Percentiles rank a stretch among this genome's conserved stretches.
Evolutionary conservation across 306 rosid species (phyloP).

Genomic region (Casuarina glauca): DNA sequence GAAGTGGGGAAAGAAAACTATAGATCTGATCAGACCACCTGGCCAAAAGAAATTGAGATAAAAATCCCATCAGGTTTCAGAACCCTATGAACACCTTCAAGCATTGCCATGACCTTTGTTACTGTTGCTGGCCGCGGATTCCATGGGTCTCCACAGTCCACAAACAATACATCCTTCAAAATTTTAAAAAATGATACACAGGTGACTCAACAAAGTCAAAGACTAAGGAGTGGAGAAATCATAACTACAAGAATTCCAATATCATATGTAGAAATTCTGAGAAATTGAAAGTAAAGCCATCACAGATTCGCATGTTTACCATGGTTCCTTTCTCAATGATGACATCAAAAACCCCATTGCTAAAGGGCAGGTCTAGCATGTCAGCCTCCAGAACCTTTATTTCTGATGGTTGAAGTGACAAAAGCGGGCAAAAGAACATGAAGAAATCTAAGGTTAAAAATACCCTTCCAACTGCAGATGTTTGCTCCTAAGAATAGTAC

Average conservation of each 20-base stretch:
- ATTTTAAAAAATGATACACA: constrained; percentile 25
- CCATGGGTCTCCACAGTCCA: constrained; percentile 96
- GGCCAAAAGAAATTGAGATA: constrained; percentile 92
- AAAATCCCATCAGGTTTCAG: constrained; percentile 73
- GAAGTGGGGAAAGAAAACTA: constrained; percentile 16
- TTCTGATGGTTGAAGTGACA: constrained; percentile 48
- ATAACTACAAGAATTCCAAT: constrained; percentile 17
- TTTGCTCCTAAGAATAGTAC: not conserved
- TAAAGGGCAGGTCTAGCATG: constrained; percentile 94
- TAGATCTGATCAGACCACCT: constrained; percentile 49
- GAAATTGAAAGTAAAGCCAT: constrained; percentile 26
- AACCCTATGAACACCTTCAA: constrained; percentile 81
- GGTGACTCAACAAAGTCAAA: constrained; percentile 16
- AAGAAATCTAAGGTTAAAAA: not conserved
- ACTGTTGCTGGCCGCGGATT: constrained; percentile 71
- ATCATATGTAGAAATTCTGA: constrained; percentile 22
- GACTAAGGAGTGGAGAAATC: not conserved
- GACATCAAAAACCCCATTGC: constrained; percentile 72
- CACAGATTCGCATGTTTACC: constrained; percentile 45
- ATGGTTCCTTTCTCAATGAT: constrained; percentile 97
- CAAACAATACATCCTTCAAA: constrained; percentile 92
- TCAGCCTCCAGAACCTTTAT: constrained; percentile 90
- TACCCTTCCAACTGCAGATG: not conserved
- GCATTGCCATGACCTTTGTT: constrained; percentile 73
- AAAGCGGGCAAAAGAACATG: not conserved